phyloP scores from a whole-genome alignment of 306 rosid genomes.

The Comarum palustre region DNA sequence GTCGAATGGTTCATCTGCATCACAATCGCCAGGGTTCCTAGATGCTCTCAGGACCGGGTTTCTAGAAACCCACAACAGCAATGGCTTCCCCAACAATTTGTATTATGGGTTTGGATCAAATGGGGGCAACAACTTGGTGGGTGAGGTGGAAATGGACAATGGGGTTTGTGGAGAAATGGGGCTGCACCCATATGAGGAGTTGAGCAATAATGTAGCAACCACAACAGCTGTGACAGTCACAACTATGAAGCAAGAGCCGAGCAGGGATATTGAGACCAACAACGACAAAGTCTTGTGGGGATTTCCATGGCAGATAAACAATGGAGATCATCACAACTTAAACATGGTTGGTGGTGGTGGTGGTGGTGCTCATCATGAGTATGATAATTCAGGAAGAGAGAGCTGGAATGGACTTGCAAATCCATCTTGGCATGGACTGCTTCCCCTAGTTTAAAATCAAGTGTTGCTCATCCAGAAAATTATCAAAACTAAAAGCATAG shows the following conservation, averaged over 20 bases:
- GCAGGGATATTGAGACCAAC: constrained; percentile 34
- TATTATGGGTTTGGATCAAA: constrained; percentile 53
- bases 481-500: constrained; percentile 3
- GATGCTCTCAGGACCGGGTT: constrained; percentile 61
- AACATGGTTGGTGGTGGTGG: constrained; percentile 37
- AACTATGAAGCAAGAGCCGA: constrained; percentile 74
- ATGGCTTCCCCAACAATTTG: constrained; percentile 38
- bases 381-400: constrained; percentile 56
- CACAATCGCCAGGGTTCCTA: constrained; percentile 42
- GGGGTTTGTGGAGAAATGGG: constrained; percentile 49
- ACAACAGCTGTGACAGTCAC: constrained; percentile 61
- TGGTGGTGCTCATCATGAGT: constrained; percentile 27
- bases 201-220: constrained; percentile 48
- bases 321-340: constrained; percentile 40
- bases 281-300: constrained; percentile 70
- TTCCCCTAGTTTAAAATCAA: constrained; percentile 68
- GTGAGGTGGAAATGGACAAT: constrained; percentile 51
- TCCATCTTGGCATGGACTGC: constrained; percentile 85
- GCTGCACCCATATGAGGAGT: constrained; percentile 40
- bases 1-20: constrained; percentile 25
- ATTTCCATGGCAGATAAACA: constrained; percentile 69
- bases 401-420: constrained; percentile 61
- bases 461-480: background rate
- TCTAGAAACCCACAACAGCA: constrained; percentile 36
- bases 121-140: constrained; percentile 30